Evolutionary conservation across 78 protist genomes (phyloP), one percentile per base, ranked within the genome.

Genomic region (Dictyostelium brefeldianum): DNA sequence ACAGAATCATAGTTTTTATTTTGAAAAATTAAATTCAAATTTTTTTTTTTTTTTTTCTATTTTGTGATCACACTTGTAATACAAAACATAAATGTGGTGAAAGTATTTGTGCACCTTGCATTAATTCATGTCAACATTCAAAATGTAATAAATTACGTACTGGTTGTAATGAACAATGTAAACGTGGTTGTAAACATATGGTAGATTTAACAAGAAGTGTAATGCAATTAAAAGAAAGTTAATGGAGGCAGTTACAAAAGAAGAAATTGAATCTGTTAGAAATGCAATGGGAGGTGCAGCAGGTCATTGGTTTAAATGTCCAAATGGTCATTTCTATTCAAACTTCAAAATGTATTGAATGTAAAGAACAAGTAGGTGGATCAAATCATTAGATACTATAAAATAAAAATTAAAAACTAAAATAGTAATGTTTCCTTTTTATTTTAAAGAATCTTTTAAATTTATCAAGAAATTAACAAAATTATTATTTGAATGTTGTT

Each of bases 291-390:
- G 85, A 10, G 83, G 83, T 41, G 81, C 64, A 9, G 64, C 67
- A 27, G 64, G 64, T 18, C 89, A 83, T 81, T 91, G 90, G 91
- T 77, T 81, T 83, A 20, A 17, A 14, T 95, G 97, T 69, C 83
- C 93, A 12, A 91, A 91, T 25, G 56, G 51, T 1, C 94, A 95
- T 54, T 11, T 46, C 17, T 91, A 77, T 65, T 79, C 48, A 84
- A 48, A 6, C 1, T 3, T 22, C 70, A 3, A 62, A 29, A 15
- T 96, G 97, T 41, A 80, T 74, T 3, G 93, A 96, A 62, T 96
- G 97, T 46, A 87, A 70, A 31, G 90, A n/a, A 4, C 46, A n/a
- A 9, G 79, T 96, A 15, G 97, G 97, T 25, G 95, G 97, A 18
- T 14, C 43, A 0, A 43, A 62, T 31, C 97, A 95, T 67, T n/a